Percentiles rank a stretch among this genome's conserved stretches.
Conservation (phyloP, 208 protist genomes). For the Trypanosoma theileri region DNA sequence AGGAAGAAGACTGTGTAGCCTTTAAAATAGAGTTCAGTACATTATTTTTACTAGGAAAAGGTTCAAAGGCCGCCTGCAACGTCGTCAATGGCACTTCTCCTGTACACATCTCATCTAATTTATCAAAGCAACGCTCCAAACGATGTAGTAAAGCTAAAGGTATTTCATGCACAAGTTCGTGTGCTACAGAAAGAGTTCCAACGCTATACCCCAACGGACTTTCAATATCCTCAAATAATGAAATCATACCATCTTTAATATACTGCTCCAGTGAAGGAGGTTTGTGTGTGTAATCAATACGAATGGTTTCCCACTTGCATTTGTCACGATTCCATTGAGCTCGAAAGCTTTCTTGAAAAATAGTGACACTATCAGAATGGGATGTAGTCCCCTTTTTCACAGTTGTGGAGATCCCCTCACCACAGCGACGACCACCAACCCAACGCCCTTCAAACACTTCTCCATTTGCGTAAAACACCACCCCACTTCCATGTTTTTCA, state of each 20-base stretch:
- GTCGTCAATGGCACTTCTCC: conserved; percentile 9
- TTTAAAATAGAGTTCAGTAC: neutral
- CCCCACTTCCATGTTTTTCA: conserved; percentile 30
- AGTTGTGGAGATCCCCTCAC: conserved; percentile 19
- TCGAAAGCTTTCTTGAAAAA: neutral
- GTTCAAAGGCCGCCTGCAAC: neutral
- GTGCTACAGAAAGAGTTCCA: neutral
- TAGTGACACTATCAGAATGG: neutral
- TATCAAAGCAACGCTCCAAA: conserved; percentile 17
- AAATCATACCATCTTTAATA: neutral
- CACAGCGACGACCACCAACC: conserved; percentile 24
- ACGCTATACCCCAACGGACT: conserved; percentile 15
- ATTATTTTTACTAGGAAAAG: neutral
- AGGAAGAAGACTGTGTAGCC: neutral
- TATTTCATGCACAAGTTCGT: conserved; percentile 8
- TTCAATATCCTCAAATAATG: conserved; percentile 12
- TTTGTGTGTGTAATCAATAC: neutral
- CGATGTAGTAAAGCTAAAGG: conserved; percentile 6
- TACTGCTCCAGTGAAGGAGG: conserved; percentile 6
- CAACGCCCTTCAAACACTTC: conserved; percentile 41
- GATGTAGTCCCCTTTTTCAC: neutral
- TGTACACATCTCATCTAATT: conserved; percentile 6
- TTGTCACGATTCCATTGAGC: conserved; percentile 15
- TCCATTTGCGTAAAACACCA: conserved; percentile 32
- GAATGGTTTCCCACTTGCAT: conserved; percentile 5